phyloP scores from a whole-genome alignment of 805 yeast species.

The Torulaspora delbrueckii region DNA sequence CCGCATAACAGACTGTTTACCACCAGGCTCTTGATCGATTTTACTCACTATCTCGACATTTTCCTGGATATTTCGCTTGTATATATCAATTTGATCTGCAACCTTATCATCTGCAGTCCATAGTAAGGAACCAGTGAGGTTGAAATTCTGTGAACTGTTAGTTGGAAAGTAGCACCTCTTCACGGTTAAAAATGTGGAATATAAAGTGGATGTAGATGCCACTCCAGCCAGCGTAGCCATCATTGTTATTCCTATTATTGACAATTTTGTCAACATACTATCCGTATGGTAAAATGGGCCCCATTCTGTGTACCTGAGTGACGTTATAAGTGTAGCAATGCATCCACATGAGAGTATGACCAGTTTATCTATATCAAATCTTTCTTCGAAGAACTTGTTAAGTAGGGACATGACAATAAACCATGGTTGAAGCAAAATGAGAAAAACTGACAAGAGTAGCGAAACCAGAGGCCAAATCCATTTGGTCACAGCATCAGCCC shows the following conservation, averaged over 20 bases:
- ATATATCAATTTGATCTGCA: conserved; percentile 17
- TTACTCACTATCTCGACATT: conserved; percentile 15
- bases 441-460: conserved; percentile 16
- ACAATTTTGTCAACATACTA: conserved; percentile 31
- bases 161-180: conserved; percentile 1
- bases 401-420: conserved; percentile 26
- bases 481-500: conserved; percentile 21
- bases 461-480: conserved; percentile 31
- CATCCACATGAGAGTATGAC: conserved; percentile 19
- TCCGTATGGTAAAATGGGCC: conserved; percentile 32
- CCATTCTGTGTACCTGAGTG: conserved; percentile 16
- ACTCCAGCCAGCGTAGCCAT: conserved; percentile 34
- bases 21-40: conserved; percentile 17
- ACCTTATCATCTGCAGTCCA: conserved; percentile 27
- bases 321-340: conserved; percentile 13
- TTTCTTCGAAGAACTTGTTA: conserved; percentile 32
- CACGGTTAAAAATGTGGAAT: conserved; percentile 23
- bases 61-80: conserved; percentile 20
- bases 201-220: conserved; percentile 33
- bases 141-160: neutral
- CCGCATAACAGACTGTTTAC: conserved; percentile 10
- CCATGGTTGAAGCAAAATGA: conserved; percentile 32
- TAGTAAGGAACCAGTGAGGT: conserved; percentile 14
- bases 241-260: conserved; percentile 32
- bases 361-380: conserved; percentile 21